These are phyloP conservation scores for Trypanosoma melophagium DNA, from an alignment of 208 protist genomes.

Conservation along the genomic window DNA sequence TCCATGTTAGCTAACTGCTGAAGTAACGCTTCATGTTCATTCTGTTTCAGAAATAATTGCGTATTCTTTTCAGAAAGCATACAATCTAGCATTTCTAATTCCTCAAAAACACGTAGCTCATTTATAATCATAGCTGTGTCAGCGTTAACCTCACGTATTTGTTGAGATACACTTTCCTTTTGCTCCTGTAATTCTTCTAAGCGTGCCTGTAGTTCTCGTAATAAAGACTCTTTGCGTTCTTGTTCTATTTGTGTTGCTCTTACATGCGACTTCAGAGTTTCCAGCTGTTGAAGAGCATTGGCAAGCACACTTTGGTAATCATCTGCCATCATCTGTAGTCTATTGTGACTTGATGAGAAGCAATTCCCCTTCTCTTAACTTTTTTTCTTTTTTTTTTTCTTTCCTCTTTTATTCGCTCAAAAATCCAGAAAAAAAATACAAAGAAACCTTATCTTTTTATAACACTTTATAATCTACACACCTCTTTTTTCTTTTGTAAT, in stretches of 20 bases:
- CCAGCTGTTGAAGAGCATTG: conserved; percentile 9
- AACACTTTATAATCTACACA: too few species aligned
- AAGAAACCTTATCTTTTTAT: too few species aligned
- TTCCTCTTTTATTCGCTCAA: too few species aligned
- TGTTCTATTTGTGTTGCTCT: conserved; percentile 15
- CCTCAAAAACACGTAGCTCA: conserved; percentile 42
- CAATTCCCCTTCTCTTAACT: too few species aligned
- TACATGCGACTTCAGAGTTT: not conserved
- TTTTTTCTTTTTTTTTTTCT: not conserved
- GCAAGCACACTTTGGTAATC: not conserved
- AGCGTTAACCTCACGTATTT: conserved; percentile 16
- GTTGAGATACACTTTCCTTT: conserved; percentile 10
- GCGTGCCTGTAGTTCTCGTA: conserved; percentile 8
- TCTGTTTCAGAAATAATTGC: conserved; percentile 32
- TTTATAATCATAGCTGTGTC: conserved; percentile 21
- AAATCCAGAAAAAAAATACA: too few species aligned
- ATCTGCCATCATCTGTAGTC: conserved; percentile 2
- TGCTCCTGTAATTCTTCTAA: conserved; percentile 10
- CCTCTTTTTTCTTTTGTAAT: too few species aligned
- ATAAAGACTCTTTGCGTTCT: conserved; percentile 11
- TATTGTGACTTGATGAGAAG: too few species aligned
- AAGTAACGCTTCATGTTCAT: conserved; percentile 34
- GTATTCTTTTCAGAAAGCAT: conserved; percentile 63
- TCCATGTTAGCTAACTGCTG: conserved; percentile 34
- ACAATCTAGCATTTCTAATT: conserved; percentile 53